Base-by-base conservation (phyloP, 192 early-diverging fungal species). In the Obelidium mucronatum region DNA sequence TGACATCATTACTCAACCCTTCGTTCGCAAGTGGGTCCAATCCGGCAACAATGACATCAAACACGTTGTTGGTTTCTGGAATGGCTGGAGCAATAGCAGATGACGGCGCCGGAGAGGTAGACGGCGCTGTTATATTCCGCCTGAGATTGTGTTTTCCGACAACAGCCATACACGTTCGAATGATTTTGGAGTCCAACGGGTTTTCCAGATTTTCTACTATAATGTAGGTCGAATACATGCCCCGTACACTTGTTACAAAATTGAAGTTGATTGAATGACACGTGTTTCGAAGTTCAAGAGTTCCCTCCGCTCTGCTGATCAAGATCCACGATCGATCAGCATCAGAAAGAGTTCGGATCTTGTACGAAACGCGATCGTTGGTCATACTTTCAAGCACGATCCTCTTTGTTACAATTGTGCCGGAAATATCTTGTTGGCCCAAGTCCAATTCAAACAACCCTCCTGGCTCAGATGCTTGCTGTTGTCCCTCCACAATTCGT, bases 391-490 rank as follows among this genome's bases (percentile, higher is more conserved):
- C 93, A 3, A 94, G 36, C 0, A 83, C 78, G 28, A 94, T 65
- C 60, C 93, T 93, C 70, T 90, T 92, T 1, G 84, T 76, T 15
- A 90, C 79, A 36, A 84, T 81, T 1, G 77, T 65, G 1, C 83
- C 74, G 1, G 88, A 88, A 58, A 90, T 78, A 76, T 94, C 93
- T 64, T 91, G 91, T 68, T 93, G 93, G n/a, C 93, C 93, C 33
- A 93, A 80, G 82, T 93, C 89, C 5, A 94, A 81, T 40, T 92
- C 92, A 76, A 86, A 94, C 24, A 93, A 81, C 31, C 90, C 91
- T 54, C 88, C 88, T 4, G 87, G 40, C 11, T 90, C 84, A 3
- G 73, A 79, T 28, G 68, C 66, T 48, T 79, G 81, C 34, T 81
- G 44, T 19, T 63, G 35, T 11, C 34, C 13, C 6, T 86, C 82